Evolutionary conservation across 75 land plant species (phyloP).

Genomic region (Isoetes taiwanensis): DNA sequence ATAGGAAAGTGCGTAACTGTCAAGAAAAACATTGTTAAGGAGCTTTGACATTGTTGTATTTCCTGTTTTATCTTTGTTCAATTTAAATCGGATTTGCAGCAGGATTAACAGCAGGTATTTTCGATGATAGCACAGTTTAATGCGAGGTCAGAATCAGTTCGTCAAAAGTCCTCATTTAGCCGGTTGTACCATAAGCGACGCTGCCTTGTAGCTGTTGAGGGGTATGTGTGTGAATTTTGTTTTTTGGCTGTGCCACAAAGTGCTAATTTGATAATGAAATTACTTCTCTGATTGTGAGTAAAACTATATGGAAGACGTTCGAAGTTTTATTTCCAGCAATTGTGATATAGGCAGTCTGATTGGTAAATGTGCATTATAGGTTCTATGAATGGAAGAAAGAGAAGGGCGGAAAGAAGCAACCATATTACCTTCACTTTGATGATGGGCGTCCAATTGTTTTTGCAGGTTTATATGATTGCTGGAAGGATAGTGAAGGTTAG

Average conservation of each 20-base stretch:
- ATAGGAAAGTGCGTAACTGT: no score
- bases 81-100: no score
- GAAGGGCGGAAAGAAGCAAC: slow-evolving; percentile 77
- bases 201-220: slow-evolving; percentile 70
- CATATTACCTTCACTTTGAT: slow-evolving; percentile 70
- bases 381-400: slow-evolving; percentile 98
- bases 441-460: slow-evolving; percentile 71
- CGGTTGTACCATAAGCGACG: slow-evolving; percentile 48
- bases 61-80: neutral
- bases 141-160: slow-evolving; percentile 73
- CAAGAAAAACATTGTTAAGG: no score
- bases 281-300: neutral
- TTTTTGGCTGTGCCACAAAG: neutral
- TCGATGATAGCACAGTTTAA: slow-evolving; percentile 65
- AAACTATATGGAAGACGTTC: neutral
- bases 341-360: no score
- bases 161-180: slow-evolving; percentile 67
- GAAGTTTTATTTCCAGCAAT: no score
- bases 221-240: slow-evolving; percentile 29
- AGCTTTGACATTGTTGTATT: no score
- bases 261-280: neutral
- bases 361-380: no score
- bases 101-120: no score
- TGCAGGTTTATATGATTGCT: slow-evolving; percentile 83
- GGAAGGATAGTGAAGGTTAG: slow-evolving; percentile 68